Conservation (phyloP, 2,329 filamentous ascomycete species). For the Colletotrichum magnum region DNA sequence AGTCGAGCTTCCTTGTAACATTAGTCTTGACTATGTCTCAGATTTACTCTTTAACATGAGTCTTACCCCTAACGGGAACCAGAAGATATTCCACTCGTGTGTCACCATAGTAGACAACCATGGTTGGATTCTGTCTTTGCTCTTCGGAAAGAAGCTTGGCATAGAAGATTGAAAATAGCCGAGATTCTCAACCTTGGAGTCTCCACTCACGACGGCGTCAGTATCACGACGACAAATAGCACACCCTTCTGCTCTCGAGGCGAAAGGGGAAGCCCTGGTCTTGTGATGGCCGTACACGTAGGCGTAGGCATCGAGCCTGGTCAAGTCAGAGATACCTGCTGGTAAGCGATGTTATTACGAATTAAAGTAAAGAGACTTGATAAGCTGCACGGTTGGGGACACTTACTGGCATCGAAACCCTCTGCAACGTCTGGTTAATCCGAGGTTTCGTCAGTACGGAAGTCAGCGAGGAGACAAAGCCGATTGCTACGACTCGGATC, state of each 20-base stretch:
- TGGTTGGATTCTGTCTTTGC: background rate
- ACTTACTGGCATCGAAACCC: background rate
- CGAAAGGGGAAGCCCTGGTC: background rate
- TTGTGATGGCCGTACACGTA: background rate
- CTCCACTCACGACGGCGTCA: background rate
- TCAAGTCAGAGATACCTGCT: background rate
- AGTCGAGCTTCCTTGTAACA: too few relatives aligned
- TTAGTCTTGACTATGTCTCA: background rate
- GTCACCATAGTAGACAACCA: background rate
- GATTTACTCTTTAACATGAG: too few relatives aligned
- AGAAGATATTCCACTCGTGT: background rate
- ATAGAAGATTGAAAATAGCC: conserved; percentile 1
- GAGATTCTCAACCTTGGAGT: background rate
- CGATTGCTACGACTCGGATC: conserved; percentile 6
- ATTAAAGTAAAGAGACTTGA: background rate
- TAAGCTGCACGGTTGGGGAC: background rate
- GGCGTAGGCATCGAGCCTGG: rapidly evolving
- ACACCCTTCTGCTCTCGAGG: background rate
- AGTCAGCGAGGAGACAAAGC: background rate
- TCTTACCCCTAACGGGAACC: too few relatives aligned
- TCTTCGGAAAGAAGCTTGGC: too few relatives aligned
- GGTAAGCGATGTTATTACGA: background rate
- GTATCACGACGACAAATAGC: background rate
- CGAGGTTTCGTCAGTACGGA: background rate
- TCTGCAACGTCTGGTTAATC: background rate